phyloP scores from a whole-genome alignment of 2,329 filamentous ascomycete species.

The Colletotrichum liaoningense region DNA sequence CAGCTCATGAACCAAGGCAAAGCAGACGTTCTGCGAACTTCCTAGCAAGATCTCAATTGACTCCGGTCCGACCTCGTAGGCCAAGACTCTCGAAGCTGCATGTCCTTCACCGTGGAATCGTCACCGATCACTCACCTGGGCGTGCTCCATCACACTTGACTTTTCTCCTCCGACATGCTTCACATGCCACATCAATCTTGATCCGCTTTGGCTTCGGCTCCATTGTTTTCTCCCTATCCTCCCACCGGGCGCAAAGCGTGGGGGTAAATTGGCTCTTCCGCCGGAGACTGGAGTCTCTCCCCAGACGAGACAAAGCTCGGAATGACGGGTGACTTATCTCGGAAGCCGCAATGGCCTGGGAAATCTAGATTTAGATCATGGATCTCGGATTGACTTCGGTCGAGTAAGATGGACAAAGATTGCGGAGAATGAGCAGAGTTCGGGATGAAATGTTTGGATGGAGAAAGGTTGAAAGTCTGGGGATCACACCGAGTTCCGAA shows the following conservation, averaged over 20 bases:
- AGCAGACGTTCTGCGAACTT: neutral
- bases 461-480: constrained; percentile 8
- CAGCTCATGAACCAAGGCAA: no score
- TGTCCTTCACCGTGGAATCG: neutral
- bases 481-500: constrained; percentile 26
- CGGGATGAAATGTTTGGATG: constrained; percentile 21
- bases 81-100: neutral
- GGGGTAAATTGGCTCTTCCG: neutral
- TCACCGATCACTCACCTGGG: constrained; percentile 43
- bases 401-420: constrained; percentile 1
- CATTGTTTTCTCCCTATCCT: constrained; percentile 19
- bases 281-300: neutral
- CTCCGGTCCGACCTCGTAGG: neutral
- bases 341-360: constrained; percentile 2
- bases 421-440: constrained; percentile 16
- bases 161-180: constrained; percentile 54
- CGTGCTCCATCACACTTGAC: constrained; percentile 55
- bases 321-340: constrained; percentile 8
- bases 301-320: neutral
- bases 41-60: neutral
- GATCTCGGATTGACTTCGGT: constrained; percentile 23
- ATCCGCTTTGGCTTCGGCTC: constrained; percentile 48
- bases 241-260: neutral
- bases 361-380: constrained; percentile 3
- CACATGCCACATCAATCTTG: constrained; percentile 57